phyloP scores from a whole-genome alignment of 495 filamentous ascomycete species.

The Aspergillus sparsus region DNA sequence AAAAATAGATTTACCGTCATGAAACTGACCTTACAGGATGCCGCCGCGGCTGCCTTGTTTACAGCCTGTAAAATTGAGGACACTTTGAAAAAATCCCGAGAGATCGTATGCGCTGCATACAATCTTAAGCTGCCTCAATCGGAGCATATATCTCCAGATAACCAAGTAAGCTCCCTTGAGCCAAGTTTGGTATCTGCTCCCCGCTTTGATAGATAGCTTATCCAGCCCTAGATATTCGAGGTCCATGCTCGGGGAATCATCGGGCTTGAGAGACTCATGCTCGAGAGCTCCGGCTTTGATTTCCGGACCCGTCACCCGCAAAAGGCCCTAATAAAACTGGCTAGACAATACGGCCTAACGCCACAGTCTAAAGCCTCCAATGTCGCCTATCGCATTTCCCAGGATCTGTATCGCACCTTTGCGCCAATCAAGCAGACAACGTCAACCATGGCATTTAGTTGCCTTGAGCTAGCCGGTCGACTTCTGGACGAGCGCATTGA shows the following conservation, averaged over 20 bases:
- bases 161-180: constrained; percentile 55
- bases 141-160: constrained; percentile 79
- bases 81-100: constrained; percentile 92
- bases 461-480: constrained; percentile 75
- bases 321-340: constrained; percentile 75
- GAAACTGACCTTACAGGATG: constrained; percentile 58
- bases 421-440: constrained; percentile 85
- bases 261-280: constrained; percentile 86
- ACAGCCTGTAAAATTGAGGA: constrained; percentile 97
- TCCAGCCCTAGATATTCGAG: constrained; percentile 67
- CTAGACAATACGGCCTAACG: constrained; percentile 51
- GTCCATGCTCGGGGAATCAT: constrained; percentile 72
- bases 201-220: constrained; percentile 3
- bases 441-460: constrained; percentile 75
- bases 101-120: constrained; percentile 87
- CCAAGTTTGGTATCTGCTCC: constrained; percentile 1
- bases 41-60: constrained; percentile 83
- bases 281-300: constrained; percentile 92
- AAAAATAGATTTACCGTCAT: neutral
- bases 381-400: constrained; percentile 74
- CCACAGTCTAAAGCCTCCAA: constrained; percentile 57
- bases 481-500: constrained; percentile 55
- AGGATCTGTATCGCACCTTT: constrained; percentile 91
- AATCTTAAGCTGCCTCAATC: constrained; percentile 72
- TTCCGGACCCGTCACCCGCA: constrained; percentile 90